Base-by-base conservation (phyloP, 495 filamentous ascomycete species). In the Aspergillus affinis region DNA sequence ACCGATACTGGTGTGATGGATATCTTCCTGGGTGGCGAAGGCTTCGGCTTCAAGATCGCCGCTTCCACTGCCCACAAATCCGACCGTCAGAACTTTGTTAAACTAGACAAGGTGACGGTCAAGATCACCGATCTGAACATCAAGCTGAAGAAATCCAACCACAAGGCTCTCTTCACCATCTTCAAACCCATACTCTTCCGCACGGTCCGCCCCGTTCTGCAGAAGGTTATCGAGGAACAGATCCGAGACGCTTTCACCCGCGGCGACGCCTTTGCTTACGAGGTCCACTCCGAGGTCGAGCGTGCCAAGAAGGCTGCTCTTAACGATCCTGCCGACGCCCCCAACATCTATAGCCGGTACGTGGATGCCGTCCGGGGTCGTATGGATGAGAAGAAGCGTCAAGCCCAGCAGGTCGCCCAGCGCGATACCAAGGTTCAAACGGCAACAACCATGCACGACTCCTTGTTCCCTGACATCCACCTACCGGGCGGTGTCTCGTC, bases 31-130 rank as follows among this genome's bases (percentile, higher is more conserved):
- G 90, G 88, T 41, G 94, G 95, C 52, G 82, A 87, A 27, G 94
- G 94, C 45, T 88, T 98, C 74, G 86, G 85, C 67, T 96, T 98
- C 85, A 93, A 93, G 72, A 85, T 98, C 66, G 90, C 90, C 65
- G 83, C 97, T 66, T 89, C 92, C 45, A 92, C 86, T 41, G 86
- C 91, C 0, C 87, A 94, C 57, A 84, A 87, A 62, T 79, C 80
- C 48, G 92, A 97, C 71, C 82, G 81, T 47, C 82, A 90, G 58
- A 82, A 90, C 65, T 93, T 96, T 76, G 91, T 97, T 83, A 97
- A 97, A 83, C 81, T 98, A 58, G 91, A 97, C 70, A 93, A 87
- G 69, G 86, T 96, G 17, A 80, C 86, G 18, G 91, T 96, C 27
- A 87, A 90, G 65, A 83, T 98, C 65, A 91, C 90, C 76, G 81